Evolutionary conservation across 2,329 filamentous ascomycete genomes (phyloP), one percentile per base, ranked within the genome.

Genomic region (Xylaria sp.): DNA sequence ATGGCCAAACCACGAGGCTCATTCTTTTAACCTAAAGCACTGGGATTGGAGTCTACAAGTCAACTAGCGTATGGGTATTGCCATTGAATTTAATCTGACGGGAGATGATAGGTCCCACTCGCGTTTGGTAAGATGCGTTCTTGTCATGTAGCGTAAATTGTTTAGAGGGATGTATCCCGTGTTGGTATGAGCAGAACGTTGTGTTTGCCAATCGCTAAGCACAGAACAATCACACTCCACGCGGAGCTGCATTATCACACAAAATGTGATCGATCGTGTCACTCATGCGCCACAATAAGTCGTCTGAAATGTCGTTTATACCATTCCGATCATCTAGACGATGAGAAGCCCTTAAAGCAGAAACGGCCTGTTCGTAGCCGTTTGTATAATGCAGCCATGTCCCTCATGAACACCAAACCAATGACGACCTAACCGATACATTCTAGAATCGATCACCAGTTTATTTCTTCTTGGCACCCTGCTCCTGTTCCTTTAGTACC

Each of bases 401-500:
- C 70, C 73, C 70, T 69, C 62, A 61, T 72, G 67, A 75, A 75
- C 72, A 74, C 72, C 71, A 70, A 74, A 73, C 67, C 71, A 75
- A 74, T 71, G 70, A 73, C 68, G 71, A 70, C 71, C 68, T 67
- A 72, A 73, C 67, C 72, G 66, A 70, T 71, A 68, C 72, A 71
- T 69, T 65, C 68, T 67, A 53, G 68, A 67, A 66, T 70, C 63
- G 63, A 66, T 69, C 68, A 70, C 67, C 58, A 64, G 70, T 85
- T 87, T 91, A 87, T 84, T 87, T 87, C 85, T 87, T 87, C 81
- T 85, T 88, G 75, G 84, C 80, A 76, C 82, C 79, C 77, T 81
- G 90, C 86, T 92, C 90, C 85, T 96, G 92, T 87, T 98, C 94
- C 91, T 97, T 97, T 80, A 98, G 88, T 76, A 99, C 95, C 92